These are phyloP conservation scores for Ophiostoma populinum DNA, from an alignment of 2,329 filamentous ascomycete species.

Conservation along the genomic window DNA sequence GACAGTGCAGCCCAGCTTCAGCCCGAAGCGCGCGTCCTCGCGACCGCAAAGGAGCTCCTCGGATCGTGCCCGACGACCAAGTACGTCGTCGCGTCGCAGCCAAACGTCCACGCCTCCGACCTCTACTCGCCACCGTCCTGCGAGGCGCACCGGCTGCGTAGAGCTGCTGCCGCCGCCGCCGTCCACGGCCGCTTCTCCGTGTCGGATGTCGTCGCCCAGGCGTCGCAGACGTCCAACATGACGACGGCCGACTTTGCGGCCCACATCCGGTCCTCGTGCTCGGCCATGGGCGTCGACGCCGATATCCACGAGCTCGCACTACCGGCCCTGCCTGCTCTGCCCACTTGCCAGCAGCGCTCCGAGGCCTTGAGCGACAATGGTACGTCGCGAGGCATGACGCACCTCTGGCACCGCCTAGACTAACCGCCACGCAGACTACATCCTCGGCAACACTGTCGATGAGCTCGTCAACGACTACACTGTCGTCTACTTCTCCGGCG, in stretches of 20 bases:
- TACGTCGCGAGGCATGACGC: slow-evolving; percentile 15
- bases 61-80: slow-evolving; percentile 51
- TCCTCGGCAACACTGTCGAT: slow-evolving; percentile 32
- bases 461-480: slow-evolving; percentile 41
- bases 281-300: slow-evolving; percentile 19
- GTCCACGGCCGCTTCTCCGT: slow-evolving; percentile 28
- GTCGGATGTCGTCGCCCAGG: slow-evolving; percentile 32
- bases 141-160: slow-evolving; percentile 37
- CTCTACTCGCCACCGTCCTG: slow-evolving; percentile 33
- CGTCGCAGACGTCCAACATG: slow-evolving; percentile 18
- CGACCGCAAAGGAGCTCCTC: slow-evolving; percentile 33
- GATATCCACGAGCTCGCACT: slow-evolving; percentile 25
- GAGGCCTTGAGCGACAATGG: slow-evolving; percentile 30
- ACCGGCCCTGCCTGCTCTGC: slow-evolving; percentile 20
- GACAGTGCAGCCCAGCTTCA: slow-evolving; percentile 28
- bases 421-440: slow-evolving; percentile 23
- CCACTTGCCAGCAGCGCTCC: slow-evolving; percentile 26
- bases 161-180: slow-evolving; percentile 19
- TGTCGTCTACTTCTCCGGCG: slow-evolving; percentile 46
- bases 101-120: slow-evolving; percentile 54
- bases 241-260: slow-evolving; percentile 23
- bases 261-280: slow-evolving; percentile 31
- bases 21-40: slow-evolving; percentile 26
- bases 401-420: too few relatives aligned
- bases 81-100: slow-evolving; percentile 66